phyloP scores from a whole-genome alignment of 1,284 basidiomycete species.

The Leccinum pachyderme region DNA sequence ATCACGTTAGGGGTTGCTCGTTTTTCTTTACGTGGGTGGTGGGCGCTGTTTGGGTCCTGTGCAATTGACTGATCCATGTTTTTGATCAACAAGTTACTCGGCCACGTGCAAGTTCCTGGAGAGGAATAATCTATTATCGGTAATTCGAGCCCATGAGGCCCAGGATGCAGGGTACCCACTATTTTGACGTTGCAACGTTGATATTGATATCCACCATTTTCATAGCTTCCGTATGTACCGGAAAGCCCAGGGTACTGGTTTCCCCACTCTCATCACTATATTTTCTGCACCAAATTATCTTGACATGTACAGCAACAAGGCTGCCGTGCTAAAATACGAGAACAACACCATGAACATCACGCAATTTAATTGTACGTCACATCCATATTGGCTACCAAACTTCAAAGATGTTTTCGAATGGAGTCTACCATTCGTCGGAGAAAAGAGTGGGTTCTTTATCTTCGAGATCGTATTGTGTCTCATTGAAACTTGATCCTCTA shows the following conservation, averaged over 20 bases:
- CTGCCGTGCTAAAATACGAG: slow-evolving; percentile 94
- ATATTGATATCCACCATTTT: not conserved
- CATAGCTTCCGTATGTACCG: slow-evolving; percentile 91
- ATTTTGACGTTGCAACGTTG: not conserved
- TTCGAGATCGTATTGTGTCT: not conserved
- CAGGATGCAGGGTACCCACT: slow-evolving; percentile 87
- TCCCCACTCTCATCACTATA: slow-evolving; percentile 94
- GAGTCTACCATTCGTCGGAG: slow-evolving; percentile 88
- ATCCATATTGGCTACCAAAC: slow-evolving; percentile 93
- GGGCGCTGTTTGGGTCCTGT: not conserved
- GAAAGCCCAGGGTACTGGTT: slow-evolving; percentile 91
- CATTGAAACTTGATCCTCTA: slow-evolving; percentile 28
- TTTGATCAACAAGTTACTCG: slow-evolving; percentile 15
- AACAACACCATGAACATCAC: slow-evolving; percentile 96
- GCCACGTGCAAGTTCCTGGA: slow-evolving; percentile 93
- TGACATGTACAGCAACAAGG: slow-evolving; percentile 96
- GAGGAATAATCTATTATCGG: slow-evolving; percentile 86
- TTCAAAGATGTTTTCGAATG: slow-evolving; percentile 95
- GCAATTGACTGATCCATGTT: slow-evolving; percentile 2
- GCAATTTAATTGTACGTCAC: slow-evolving; percentile 93
- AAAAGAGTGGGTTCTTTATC: slow-evolving; percentile 71
- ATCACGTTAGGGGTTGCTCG: slow-evolving; percentile 90
- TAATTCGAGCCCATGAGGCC: slow-evolving; percentile 93
- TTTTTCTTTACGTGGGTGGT: slow-evolving; percentile 86
- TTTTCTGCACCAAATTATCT: slow-evolving; percentile 96